Conservation (phyloP, 345 rosid species). For the Physaria fendleri region DNA sequence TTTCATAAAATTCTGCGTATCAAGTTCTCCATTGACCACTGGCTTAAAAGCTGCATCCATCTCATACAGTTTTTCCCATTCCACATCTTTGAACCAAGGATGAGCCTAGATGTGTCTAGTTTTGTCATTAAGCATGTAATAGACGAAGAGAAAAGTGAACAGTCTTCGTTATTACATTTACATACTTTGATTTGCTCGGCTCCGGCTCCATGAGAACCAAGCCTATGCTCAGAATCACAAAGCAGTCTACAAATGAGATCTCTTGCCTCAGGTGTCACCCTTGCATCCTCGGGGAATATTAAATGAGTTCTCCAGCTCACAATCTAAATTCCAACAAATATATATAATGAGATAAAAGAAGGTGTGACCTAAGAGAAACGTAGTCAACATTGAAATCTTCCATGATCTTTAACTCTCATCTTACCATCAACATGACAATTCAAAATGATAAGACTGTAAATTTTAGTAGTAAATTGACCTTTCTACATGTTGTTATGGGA, state of each 20-base stretch:
- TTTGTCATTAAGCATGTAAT: constrained; percentile 13
- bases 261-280: constrained; percentile 77
- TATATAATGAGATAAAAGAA: neutral
- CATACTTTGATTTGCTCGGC: constrained; percentile 61
- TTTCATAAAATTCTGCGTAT: constrained; percentile 87
- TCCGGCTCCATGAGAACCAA: constrained; percentile 64
- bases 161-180: constrained; percentile 3
- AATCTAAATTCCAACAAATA: constrained; percentile 42
- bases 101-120: constrained; percentile 47
- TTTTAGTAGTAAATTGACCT: constrained; percentile 40
- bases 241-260: constrained; percentile 71
- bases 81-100: constrained; percentile 89
- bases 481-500: constrained; percentile 86
- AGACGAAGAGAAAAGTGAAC: constrained; percentile 2
- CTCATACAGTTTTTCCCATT: constrained; percentile 75
- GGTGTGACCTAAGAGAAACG: neutral
- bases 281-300: constrained; percentile 72
- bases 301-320: constrained; percentile 84
- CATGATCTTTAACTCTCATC: neutral
- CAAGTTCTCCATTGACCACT: constrained; percentile 73
- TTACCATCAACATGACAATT: neutral
- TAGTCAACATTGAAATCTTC: neutral
- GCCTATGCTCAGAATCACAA: constrained; percentile 81
- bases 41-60: constrained; percentile 93
- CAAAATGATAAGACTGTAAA: neutral